Percentiles rank a stretch among this genome's conserved stretches.
phyloP scores from a whole-genome alignment of 1,284 basidiomycete species.

The Trichosporon sp. region DNA sequence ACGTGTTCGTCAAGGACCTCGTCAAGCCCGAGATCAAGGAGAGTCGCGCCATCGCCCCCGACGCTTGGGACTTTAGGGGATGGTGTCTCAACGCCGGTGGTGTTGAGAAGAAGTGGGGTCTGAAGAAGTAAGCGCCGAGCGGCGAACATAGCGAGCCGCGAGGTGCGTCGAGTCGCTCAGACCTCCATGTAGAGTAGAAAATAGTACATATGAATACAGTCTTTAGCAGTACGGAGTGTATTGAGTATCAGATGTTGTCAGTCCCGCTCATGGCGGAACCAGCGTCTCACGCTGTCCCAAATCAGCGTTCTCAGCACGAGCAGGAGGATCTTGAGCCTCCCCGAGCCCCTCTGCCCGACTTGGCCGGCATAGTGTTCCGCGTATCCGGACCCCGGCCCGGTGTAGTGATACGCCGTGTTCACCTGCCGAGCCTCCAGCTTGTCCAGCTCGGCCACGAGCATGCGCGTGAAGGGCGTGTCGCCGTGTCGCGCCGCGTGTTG shows the following conservation, averaged over 20 bases:
- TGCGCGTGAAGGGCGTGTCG: constrained; percentile 2
- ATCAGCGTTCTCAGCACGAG: not conserved
- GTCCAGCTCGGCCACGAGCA: constrained; percentile 6
- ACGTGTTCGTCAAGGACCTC: not conserved
- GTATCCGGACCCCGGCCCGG: not conserved
- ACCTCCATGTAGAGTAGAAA: not conserved
- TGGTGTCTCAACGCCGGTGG: not conserved
- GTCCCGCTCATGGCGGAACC: not conserved
- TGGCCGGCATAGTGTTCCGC: constrained; percentile 3
- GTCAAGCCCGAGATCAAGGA: not conserved
- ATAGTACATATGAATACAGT: not conserved
- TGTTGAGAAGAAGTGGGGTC: constrained; percentile 3
- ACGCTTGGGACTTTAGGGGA: constrained; percentile 4
- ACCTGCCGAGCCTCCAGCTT: not conserved
- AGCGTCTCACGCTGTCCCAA: not conserved
- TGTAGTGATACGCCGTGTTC: not conserved
- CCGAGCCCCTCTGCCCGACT: not conserved
- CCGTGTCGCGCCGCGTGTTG: not conserved
- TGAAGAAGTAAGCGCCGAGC: not conserved
- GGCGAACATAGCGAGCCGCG: not conserved
- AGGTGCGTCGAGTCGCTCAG: not conserved
- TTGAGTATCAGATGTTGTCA: not conserved
- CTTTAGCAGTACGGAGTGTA: not conserved
- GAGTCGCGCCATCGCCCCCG: not conserved
- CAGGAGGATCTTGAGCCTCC: not conserved